Evolutionary conservation across 805 yeast genomes (phyloP).

Genomic region (Lipomyces oligophaga): DNA sequence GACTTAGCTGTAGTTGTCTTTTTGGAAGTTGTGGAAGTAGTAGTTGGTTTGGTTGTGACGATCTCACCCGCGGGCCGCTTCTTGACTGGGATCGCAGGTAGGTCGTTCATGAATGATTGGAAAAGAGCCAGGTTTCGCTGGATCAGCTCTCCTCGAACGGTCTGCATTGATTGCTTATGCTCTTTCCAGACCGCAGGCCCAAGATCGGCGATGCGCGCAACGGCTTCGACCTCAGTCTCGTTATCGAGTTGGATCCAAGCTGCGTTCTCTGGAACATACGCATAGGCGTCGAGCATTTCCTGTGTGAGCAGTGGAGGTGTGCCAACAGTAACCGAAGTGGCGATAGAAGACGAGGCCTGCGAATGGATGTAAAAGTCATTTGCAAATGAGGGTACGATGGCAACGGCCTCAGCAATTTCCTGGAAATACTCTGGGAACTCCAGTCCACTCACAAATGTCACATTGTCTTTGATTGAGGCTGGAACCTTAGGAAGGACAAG

Average conservation of each 20-base stretch:
- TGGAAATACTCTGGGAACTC: constrained; percentile 19
- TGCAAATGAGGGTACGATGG: constrained; percentile 25
- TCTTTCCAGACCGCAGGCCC: constrained; percentile 18
- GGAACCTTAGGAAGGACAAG: constrained; percentile 6
- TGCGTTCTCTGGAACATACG: constrained; percentile 16
- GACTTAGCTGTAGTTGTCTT: too few species aligned
- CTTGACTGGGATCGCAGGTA: too few species aligned
- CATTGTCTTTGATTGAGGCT: constrained; percentile 2
- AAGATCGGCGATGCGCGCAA: constrained; percentile 10
- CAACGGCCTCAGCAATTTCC: constrained; percentile 11
- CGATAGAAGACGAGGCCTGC: constrained; percentile 25
- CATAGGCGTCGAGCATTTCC: constrained; percentile 18
- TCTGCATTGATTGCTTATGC: constrained; percentile 6
- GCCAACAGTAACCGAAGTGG: constrained; percentile 18
- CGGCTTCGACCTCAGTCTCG: constrained; percentile 24
- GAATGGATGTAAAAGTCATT: constrained; percentile 6
- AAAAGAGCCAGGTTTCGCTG: constrained; percentile 4
- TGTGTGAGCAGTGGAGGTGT: constrained; percentile 18
- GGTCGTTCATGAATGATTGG: too few species aligned
- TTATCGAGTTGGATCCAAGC: constrained; percentile 20
- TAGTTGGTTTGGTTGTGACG: too few species aligned
- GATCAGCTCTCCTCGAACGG: constrained; percentile 9
- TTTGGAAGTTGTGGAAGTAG: too few species aligned
- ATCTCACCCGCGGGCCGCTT: too few species aligned
- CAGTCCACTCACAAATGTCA: constrained; percentile 6